phyloP scores from a whole-genome alignment of 768 basidiomycete species.

The Mycena kentingensis region DNA sequence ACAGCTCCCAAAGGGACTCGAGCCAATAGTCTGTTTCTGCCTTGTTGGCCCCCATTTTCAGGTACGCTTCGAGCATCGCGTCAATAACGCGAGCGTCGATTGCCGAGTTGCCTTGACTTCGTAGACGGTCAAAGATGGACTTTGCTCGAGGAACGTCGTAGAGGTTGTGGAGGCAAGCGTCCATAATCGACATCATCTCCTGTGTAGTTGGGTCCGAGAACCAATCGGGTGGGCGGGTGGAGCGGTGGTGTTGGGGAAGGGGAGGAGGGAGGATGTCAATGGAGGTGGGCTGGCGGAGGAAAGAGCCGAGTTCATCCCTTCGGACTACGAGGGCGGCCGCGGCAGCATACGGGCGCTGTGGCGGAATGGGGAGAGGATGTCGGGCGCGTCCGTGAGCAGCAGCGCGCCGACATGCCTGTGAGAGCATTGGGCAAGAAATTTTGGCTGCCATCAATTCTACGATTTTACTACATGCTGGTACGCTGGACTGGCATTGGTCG shows the following conservation, averaged over 20 bases:
- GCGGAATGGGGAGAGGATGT: no score
- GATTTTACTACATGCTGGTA: conserved; percentile 86
- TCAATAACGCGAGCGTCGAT: conserved; percentile 61
- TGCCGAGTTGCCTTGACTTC: conserved; percentile 34
- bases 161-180: conserved; percentile 75
- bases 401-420: neutral
- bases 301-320: conserved; percentile 46
- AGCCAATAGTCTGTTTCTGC: conserved; percentile 60
- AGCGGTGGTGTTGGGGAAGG: conserved; percentile 50
- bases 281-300: conserved; percentile 47
- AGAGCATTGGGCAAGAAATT: neutral
- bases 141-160: conserved; percentile 80
- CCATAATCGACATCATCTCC: conserved; percentile 76
- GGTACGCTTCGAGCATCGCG: conserved; percentile 64
- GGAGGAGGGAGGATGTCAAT: conserved; percentile 71
- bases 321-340: conserved; percentile 14
- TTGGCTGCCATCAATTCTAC: conserved; percentile 39
- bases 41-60: conserved; percentile 55
- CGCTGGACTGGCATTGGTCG: conserved; percentile 64
- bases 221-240: conserved; percentile 47
- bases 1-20: conserved; percentile 62
- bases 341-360: no score
- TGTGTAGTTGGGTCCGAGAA: conserved; percentile 67
- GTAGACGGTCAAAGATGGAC: conserved; percentile 67
- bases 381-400: neutral